Evolutionary conservation across 2,329 filamentous ascomycete genomes (phyloP), one percentile per base, ranked within the genome.

Genomic region (Diaporthe sp.): DNA sequence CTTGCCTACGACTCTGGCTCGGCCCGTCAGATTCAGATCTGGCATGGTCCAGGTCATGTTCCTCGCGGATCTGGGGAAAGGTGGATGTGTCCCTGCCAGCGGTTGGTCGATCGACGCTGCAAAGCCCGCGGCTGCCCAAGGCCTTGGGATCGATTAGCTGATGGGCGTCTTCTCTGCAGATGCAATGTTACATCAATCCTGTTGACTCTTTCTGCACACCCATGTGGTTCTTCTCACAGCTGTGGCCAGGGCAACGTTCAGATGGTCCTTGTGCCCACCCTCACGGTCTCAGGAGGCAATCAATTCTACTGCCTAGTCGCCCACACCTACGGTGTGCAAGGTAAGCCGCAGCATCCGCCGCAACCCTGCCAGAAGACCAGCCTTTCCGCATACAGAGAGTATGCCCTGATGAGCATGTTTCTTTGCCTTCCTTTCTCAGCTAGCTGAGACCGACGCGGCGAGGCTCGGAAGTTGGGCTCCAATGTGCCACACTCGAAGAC

Each of bases 171-270:
- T 46, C 44, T 69, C 42, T 73, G 70, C 53, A 69, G 53, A 44
- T 73, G 74, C 69, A 75, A 73, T 75, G 58, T 75, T 61, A 65
- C 73, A 72, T 59, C 44, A 46, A 74, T 19, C 67, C 19, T n/a
- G n/a, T 28, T 22, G 73, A 28, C 46, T 34, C 44, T 34, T 39
- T 53, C 19, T 55, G 49, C 34, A 25, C 19, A 34, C 44, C 55
- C 44, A 34, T 44, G 46, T 49, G 57, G 57, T 28, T 55, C 13
- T 49, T 39, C 49, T 42, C 65, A 55, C 65, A 42, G 19, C 65
- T 55, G 49, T 55, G 65, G 49, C 65, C 42, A 42, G 49, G 55
- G 49, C 49, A 42, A 55, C 49, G 49, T 69, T 55, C 49, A 69
- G 34, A 31, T 69, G 34, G 65, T 42, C 65, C 34, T 42, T 55